These are phyloP conservation scores for Saturnispora halmiae DNA, from an alignment of 805 yeast genomes.

Conservation along the genomic window DNA sequence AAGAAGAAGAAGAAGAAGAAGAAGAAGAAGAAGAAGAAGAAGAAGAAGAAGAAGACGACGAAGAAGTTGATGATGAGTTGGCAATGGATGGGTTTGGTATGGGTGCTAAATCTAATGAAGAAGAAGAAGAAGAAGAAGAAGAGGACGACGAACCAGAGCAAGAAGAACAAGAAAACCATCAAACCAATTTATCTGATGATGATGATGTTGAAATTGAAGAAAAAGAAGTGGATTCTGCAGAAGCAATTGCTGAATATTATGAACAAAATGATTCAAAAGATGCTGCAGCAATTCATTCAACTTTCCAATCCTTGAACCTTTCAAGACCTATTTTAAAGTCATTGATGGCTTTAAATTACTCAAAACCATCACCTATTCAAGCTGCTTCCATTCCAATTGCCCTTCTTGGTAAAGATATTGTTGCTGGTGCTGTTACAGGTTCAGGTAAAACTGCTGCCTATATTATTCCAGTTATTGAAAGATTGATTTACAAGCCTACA, in stretches of 20 bases:
- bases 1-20: conserved; percentile 30
- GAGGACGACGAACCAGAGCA: conserved; percentile 27
- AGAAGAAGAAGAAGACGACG: conserved; percentile 23
- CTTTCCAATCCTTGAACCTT: conserved; percentile 68
- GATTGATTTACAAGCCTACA: conserved; percentile 81
- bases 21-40: conserved; percentile 20
- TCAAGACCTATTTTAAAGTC: conserved; percentile 90
- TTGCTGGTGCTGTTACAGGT: conserved; percentile 99
- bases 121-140: conserved; percentile 16
- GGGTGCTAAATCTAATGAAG: conserved; percentile 27
- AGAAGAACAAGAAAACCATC: conserved; percentile 27
- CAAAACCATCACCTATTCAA: conserved; percentile 91
- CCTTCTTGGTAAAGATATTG: conserved; percentile 86
- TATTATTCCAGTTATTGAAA: conserved; percentile 90
- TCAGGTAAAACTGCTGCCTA: conserved; percentile 99
- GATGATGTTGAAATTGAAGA: conserved; percentile 30
- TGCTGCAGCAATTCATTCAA: conserved; percentile 41
- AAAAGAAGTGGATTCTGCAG: conserved; percentile 53
- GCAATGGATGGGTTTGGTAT: conserved; percentile 36
- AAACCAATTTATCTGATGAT: conserved; percentile 22
- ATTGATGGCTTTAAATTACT: conserved; percentile 67
- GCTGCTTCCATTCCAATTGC: conserved; percentile 91
- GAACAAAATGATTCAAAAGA: conserved; percentile 46
- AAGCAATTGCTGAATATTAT: conserved; percentile 73
- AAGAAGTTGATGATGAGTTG: conserved; percentile 29